Evolutionary conservation across 352 stramenopile genomes (phyloP).

Genomic region (Saprolegnia diclina): DNA sequence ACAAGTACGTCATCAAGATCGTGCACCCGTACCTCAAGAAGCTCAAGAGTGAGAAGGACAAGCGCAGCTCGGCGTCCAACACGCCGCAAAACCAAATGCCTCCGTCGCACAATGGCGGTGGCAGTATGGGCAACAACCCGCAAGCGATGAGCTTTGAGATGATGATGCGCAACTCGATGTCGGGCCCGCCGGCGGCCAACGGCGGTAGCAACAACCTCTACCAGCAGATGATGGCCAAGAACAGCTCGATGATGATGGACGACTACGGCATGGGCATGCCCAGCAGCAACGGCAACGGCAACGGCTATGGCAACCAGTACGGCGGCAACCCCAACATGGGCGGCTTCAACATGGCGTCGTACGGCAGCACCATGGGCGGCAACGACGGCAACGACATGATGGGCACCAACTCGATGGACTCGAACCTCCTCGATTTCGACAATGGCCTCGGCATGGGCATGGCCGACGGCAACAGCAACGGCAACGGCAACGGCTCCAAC

Average conservation of each 20-base stretch:
- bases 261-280: constrained; percentile 31
- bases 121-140: neutral
- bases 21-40: constrained; percentile 85
- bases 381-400: constrained; percentile 36
- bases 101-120: neutral
- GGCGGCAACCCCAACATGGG: constrained; percentile 2
- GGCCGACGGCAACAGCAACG: constrained; percentile 31
- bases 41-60: constrained; percentile 70
- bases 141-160: constrained; percentile 29
- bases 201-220: constrained; percentile 31
- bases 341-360: constrained; percentile 12
- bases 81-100: constrained; percentile 19
- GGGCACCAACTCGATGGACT: constrained; percentile 51
- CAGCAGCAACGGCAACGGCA: constrained; percentile 32
- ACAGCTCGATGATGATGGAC: constrained; percentile 13
- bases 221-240: constrained; percentile 29
- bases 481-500: constrained; percentile 30
- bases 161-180: constrained; percentile 23
- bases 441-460: constrained; percentile 31
- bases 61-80: constrained; percentile 43
- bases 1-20: constrained; percentile 87
- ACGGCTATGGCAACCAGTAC: constrained; percentile 27
- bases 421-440: constrained; percentile 63
- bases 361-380: constrained; percentile 9
- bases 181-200: constrained; percentile 18